Percentiles rank a stretch among this genome's conserved stretches.
Conservation (phyloP, 176 grass and related monocot genomes). For the Avena sativa region DNA sequence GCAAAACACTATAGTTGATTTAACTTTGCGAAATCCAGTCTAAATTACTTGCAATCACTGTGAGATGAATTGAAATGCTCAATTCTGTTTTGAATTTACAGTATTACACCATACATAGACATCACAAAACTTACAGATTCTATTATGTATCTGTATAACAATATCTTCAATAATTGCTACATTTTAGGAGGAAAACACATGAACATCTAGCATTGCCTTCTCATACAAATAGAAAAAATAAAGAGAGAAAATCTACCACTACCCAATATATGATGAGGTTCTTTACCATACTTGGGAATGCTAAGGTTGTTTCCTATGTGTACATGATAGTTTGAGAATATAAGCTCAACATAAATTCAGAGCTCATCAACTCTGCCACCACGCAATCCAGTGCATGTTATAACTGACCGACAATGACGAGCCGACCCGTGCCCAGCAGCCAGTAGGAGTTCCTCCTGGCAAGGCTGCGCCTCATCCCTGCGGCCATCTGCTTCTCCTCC, state of each 20-base stretch:
- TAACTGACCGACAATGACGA: background rate
- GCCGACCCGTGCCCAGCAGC: conserved; percentile 22
- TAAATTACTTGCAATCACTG: background rate
- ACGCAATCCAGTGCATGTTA: background rate
- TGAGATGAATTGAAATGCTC: background rate
- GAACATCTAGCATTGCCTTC: background rate
- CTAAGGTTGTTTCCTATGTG: background rate
- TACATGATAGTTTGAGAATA: conserved; percentile 8
- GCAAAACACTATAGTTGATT: background rate
- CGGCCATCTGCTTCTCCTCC: conserved; percentile 38
- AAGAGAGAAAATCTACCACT: background rate
- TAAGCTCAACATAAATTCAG: conserved; percentile 21
- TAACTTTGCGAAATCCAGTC: background rate
- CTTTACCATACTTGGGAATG: background rate
- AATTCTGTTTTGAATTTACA: background rate
- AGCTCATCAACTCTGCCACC: background rate
- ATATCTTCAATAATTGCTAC: background rate
- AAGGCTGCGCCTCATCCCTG: conserved; percentile 16
- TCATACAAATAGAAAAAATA: background rate
- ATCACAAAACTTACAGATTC: background rate
- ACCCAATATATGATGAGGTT: background rate
- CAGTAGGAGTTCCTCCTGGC: conserved; percentile 31
- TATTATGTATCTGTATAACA: background rate
- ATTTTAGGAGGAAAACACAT: conserved; percentile 7
- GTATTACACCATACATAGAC: background rate